Conservation (phyloP, 2,329 filamentous ascomycete genomes). For the Aspergillus eucalypticola region DNA sequence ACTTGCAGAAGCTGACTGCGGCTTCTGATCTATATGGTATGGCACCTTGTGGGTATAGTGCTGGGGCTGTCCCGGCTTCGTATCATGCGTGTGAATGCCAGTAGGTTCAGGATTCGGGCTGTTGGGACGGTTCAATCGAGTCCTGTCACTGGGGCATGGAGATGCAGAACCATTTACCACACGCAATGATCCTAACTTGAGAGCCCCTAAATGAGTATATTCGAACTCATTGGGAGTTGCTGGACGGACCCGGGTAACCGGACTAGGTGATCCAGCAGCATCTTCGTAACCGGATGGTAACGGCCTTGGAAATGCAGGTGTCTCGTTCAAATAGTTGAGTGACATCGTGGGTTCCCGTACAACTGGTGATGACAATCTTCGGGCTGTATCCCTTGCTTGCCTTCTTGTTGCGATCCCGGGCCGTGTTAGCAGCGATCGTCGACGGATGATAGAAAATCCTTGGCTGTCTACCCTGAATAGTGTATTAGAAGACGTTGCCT, state of each 20-base stretch:
- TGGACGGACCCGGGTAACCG: constrained; percentile 20
- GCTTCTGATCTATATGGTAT: background rate
- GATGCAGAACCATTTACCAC: constrained; percentile 43
- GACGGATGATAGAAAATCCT: constrained; percentile 39
- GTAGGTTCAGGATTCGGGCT: constrained; percentile 16
- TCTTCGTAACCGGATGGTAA: constrained; percentile 18
- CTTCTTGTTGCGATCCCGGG: constrained; percentile 39
- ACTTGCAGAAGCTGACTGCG: background rate
- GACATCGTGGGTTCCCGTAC: constrained; percentile 24
- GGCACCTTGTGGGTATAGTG: background rate
- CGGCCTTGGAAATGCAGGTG: constrained; percentile 20
- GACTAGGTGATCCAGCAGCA: constrained; percentile 13
- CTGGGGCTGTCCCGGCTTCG: background rate
- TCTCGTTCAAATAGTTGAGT: constrained; percentile 9
- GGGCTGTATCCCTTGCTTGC: constrained; percentile 26
- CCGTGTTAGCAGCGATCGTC: constrained; percentile 38
- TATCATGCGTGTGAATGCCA: background rate
- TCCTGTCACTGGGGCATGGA: constrained; percentile 39
- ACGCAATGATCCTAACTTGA: constrained; percentile 43
- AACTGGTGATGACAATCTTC: constrained; percentile 26
- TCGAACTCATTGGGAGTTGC: constrained; percentile 32
- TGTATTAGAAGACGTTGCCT: constrained; percentile 35
- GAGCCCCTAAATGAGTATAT: constrained; percentile 43
- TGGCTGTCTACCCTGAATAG: constrained; percentile 36
- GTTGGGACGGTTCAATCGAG: constrained; percentile 21